Percentiles rank a stretch among this genome's conserved stretches.
These are phyloP conservation scores for Pestalotiopsis sp. DNA, from an alignment of 2,329 filamentous ascomycete species.

Conservation along the genomic window DNA sequence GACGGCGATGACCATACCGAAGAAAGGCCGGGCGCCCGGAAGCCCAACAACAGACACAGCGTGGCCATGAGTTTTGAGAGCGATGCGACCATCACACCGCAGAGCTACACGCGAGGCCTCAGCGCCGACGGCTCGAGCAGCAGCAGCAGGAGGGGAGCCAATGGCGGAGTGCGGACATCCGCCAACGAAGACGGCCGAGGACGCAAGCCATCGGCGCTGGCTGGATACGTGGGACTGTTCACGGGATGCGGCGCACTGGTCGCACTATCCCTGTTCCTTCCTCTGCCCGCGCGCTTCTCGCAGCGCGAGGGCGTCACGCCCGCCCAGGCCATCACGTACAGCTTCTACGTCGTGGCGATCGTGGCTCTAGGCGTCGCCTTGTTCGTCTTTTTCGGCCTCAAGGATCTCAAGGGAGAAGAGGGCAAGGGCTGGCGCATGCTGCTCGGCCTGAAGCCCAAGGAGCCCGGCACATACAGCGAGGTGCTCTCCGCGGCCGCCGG, in stretches of 20 bases:
- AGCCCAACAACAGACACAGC: constrained; percentile 54
- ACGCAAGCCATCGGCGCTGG: constrained; percentile 64
- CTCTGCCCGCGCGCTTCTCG: constrained; percentile 79
- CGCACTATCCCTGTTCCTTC: constrained; percentile 80
- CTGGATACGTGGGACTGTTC: constrained; percentile 88
- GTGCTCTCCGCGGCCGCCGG: constrained; percentile 2
- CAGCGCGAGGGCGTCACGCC: constrained; percentile 72
- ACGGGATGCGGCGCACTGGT: constrained; percentile 91
- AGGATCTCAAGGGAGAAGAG: constrained; percentile 70
- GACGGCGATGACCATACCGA: constrained; percentile 25
- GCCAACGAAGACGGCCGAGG: constrained; percentile 26
- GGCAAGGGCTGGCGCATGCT: constrained; percentile 71
- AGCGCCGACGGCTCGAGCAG: constrained; percentile 27
- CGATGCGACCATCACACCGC: constrained; percentile 75
- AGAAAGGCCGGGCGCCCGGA: constrained; percentile 27
- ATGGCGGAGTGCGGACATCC: constrained; percentile 15
- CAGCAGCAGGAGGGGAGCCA: constrained; percentile 19
- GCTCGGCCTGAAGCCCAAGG: constrained; percentile 39
- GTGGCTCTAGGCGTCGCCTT: constrained; percentile 74
- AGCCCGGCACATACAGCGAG: constrained; percentile 15
- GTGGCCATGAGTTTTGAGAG: constrained; percentile 71
- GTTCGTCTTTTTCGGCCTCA: constrained; percentile 79
- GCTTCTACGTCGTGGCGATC: constrained; percentile 83
- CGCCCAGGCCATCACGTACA: constrained; percentile 74
- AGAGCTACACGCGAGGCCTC: constrained; percentile 49